Base-by-base conservation (phyloP, 768 basidiomycete species). In the Galerina marginata region DNA sequence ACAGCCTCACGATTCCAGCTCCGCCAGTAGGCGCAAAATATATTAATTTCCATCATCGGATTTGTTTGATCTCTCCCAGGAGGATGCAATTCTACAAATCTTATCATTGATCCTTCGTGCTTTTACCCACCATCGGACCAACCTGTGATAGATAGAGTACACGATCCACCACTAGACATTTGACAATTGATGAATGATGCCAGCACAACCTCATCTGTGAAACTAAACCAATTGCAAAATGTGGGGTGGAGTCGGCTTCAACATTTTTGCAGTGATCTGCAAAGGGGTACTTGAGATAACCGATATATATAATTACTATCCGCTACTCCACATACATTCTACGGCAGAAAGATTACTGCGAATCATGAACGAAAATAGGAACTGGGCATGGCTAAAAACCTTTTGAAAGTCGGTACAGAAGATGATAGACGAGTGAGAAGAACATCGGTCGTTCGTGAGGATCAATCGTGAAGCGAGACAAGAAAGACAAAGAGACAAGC, bases 251-350 rank as follows among this genome's bases (percentile, higher is more conserved):
- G 54, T 46, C 51, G 56, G 60, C 54, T 59, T 66, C 66, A 67
- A 33, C 29, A 33, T 4, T 5, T 33, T 33, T 33, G 29, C 29
- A 33, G 29, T 33, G 5, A 33, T 33, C 29, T 7, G 7, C 29
- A 33, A 33, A 33, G 7, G 20, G 29, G 29, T 33, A 33, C 29
- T 33, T 67, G 65, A 52, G 38, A 33, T 51, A 52, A 63, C 62
- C 67, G 68, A 69, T 65, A 67, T 67, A 67, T 68, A 67, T 56
- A 63, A 66, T 64, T 63, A 71, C 67, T 67, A 71, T 71, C 71
- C 60, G 69, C 69, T 58, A 66, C 69, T 70, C 69, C 70, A 66
- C 69, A 71, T 71, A 71, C 72, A 71, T 71, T 71, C 69, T 71
- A 69, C 66, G 65, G 61, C 62, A 56, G 56, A 60, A 66, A 68